Evolutionary conservation across 371 early-diverging fungal species (phyloP).

Genomic region (Apophysomyces elegans): DNA sequence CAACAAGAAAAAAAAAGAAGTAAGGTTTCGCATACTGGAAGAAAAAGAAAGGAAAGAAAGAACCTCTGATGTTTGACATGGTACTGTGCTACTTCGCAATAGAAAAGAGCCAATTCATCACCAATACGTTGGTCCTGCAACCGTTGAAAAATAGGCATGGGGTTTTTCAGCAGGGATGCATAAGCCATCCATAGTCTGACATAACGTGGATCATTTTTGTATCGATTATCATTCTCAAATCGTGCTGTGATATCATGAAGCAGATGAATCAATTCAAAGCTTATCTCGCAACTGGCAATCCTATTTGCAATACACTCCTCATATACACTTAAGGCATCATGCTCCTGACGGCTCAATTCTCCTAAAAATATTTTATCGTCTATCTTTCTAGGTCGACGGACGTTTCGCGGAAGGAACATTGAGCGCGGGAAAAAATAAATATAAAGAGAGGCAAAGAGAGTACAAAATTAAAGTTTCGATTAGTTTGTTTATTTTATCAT

Average conservation of each 20-base stretch:
- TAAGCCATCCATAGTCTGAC: conserved; percentile 36
- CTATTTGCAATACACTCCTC: conserved; percentile 66
- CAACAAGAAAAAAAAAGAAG: too few relatives aligned
- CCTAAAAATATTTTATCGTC: background rate
- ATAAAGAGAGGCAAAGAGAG: too few relatives aligned
- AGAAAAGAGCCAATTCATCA: conserved; percentile 29
- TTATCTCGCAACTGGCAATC: conserved; percentile 56
- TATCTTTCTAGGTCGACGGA: background rate
- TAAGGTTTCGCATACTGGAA: too few relatives aligned
- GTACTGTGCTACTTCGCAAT: conserved; percentile 31
- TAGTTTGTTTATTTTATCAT: conserved; percentile 5
- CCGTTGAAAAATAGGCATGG: conserved; percentile 25
- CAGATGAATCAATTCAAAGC: conserved; percentile 10
- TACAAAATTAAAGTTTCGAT: background rate
- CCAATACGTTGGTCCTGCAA: conserved; percentile 36
- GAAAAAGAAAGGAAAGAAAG: too few relatives aligned
- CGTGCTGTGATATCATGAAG: conserved; percentile 16
- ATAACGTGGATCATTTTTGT: conserved; percentile 33
- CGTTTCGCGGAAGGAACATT: conserved; percentile 5
- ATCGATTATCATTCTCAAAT: conserved; percentile 23
- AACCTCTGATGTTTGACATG: conserved; percentile 14
- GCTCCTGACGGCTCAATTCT: conserved; percentile 20
- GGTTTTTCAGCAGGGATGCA: conserved; percentile 26
- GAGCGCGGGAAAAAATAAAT: background rate
- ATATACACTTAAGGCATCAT: conserved; percentile 74